Evolutionary conservation across 305 asterid species (phyloP).

Genomic region (Solanum hybrid): DNA sequence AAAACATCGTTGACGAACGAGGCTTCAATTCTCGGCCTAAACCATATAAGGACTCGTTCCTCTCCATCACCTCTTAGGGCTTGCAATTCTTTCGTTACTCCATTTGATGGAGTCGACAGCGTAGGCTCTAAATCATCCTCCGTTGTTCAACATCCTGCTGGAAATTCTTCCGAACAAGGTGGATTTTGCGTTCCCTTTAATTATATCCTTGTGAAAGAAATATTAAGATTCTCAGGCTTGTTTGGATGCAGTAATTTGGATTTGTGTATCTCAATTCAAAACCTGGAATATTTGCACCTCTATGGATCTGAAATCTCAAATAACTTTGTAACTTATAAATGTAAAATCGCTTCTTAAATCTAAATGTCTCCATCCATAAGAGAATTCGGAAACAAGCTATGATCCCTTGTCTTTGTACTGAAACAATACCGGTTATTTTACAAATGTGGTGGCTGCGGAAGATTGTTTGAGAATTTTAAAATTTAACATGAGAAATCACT

Average conservation of each 20-base stretch:
- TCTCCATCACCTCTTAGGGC: slow-evolving; percentile 35
- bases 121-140: slow-evolving; percentile 8
- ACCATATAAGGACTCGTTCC: slow-evolving; percentile 72
- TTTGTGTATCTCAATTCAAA: background rate
- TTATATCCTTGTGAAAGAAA: background rate
- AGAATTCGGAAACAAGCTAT: background rate
- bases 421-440: background rate
- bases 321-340: background rate
- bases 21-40: slow-evolving; percentile 52
- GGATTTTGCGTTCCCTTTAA: background rate
- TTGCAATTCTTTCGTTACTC: slow-evolving; percentile 18
- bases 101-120: slow-evolving; percentile 15
- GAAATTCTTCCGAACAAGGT: slow-evolving; percentile 47
- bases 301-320: background rate
- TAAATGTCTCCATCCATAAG: background rate
- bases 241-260: background rate
- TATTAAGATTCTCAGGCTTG: background rate
- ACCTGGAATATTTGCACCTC: background rate
- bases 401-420: background rate
- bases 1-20: slow-evolving; percentile 32
- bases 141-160: slow-evolving; percentile 20
- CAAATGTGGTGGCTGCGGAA: background rate
- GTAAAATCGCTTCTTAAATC: background rate
- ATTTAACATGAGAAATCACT: background rate
- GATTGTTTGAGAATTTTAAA: background rate